Evolutionary conservation across 1,139 yeast species (phyloP).

Genomic region (Wickerhamomyces sp.): DNA sequence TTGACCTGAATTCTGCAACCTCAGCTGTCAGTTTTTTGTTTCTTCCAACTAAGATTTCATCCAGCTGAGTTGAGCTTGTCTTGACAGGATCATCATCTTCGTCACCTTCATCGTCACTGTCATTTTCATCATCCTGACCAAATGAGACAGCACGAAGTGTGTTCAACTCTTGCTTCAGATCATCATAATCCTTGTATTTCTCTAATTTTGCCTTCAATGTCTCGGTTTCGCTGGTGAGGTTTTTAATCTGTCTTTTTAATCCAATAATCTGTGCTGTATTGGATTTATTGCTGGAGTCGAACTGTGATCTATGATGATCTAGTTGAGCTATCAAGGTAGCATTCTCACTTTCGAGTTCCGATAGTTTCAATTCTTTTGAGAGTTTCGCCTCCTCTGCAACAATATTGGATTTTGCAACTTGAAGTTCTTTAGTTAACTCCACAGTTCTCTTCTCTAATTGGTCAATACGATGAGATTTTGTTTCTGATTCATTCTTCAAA

Average conservation of each 20-base stretch:
- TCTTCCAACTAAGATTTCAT: conserved; percentile 33
- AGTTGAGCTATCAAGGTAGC: conserved; percentile 58
- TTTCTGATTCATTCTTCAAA: conserved; percentile 68
- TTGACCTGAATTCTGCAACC: conserved; percentile 29
- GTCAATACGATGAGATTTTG: conserved; percentile 59
- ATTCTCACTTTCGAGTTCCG: conserved; percentile 64
- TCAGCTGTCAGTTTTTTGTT: conserved; percentile 37
- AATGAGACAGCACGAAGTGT: conserved; percentile 73
- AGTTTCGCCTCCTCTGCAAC: conserved; percentile 27
- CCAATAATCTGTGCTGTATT: conserved; percentile 30
- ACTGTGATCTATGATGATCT: conserved; percentile 37
- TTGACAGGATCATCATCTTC: conserved; percentile 9
- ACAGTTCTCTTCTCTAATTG: conserved; percentile 79
- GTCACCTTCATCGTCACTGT: conserved; percentile 29
- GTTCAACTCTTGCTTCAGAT: conserved; percentile 67
- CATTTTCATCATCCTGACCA: conserved; percentile 36
- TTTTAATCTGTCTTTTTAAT: conserved; percentile 32
- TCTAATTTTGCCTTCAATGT: conserved; percentile 41
- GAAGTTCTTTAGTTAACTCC: conserved; percentile 61
- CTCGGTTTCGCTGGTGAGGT: conserved; percentile 37
- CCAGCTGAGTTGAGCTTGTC: conserved; percentile 31
- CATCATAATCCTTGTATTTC: conserved; percentile 62
- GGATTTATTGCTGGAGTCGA: conserved; percentile 14
- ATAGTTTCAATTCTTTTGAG: conserved; percentile 37
- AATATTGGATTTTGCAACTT: conserved; percentile 31